Evolutionary conservation across 2,329 filamentous ascomycete species (phyloP).

Genomic region (Ascocoryne sarcoides): DNA sequence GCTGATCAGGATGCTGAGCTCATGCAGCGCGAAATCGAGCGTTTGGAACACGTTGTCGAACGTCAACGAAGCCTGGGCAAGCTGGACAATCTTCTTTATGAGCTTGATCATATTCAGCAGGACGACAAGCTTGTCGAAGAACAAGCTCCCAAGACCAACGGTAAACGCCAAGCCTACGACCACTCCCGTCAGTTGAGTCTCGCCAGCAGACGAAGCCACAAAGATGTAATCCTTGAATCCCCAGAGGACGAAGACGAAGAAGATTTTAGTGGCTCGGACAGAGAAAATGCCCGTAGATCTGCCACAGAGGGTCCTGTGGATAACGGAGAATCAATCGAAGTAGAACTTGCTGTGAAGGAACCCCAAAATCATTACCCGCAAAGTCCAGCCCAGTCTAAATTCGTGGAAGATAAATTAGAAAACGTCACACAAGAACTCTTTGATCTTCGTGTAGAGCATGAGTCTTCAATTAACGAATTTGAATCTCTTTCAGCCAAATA

Average conservation of each 20-base stretch:
- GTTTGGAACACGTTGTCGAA: slow-evolving; percentile 89
- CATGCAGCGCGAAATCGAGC: slow-evolving; percentile 94
- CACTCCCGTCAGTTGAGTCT: slow-evolving; percentile 47
- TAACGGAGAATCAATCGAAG: slow-evolving; percentile 30
- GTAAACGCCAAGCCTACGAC: slow-evolving; percentile 38
- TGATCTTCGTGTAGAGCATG: slow-evolving; percentile 83
- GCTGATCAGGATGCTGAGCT: slow-evolving; percentile 92
- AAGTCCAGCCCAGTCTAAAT: slow-evolving; percentile 72
- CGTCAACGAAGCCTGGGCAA: slow-evolving; percentile 92
- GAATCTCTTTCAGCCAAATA: slow-evolving; percentile 82
- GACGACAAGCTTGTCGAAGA: slow-evolving; percentile 39
- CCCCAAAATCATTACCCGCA: slow-evolving; percentile 32
- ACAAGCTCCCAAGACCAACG: slow-evolving; percentile 33
- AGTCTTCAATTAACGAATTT: slow-evolving; percentile 71
- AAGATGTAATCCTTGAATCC: slow-evolving; percentile 45
- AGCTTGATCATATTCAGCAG: slow-evolving; percentile 71
- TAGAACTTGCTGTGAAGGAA: slow-evolving; percentile 24
- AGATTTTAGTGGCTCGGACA: slow-evolving; percentile 1
- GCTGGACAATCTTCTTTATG: slow-evolving; percentile 83
- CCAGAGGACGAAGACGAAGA: slow-evolving; percentile 24
- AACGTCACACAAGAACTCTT: slow-evolving; percentile 85
- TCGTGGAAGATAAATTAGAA: slow-evolving; percentile 88
- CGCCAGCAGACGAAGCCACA: slow-evolving; percentile 45
- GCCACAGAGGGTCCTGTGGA: slow-evolving; percentile 27
- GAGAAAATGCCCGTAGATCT: slow-evolving; percentile 15